A percentile compares a stretch with the other conserved stretches of the same genome.
These are phyloP conservation scores for Pseudogymnoascus sp. DNA, from an alignment of 2,329 filamentous ascomycete genomes.

Conservation along the genomic window DNA sequence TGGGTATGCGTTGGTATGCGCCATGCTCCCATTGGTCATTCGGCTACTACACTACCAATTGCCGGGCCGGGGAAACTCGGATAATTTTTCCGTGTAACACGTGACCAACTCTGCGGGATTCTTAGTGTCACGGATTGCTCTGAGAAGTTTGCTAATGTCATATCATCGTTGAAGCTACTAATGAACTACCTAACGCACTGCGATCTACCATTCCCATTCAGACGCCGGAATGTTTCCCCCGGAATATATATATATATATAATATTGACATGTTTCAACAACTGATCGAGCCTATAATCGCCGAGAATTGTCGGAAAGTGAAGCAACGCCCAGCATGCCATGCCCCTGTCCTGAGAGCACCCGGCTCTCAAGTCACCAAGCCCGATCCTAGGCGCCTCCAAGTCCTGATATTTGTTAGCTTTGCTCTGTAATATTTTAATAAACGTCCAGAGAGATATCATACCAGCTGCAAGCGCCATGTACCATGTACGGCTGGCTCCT, in stretches of 20 bases:
- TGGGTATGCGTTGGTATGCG: neutral
- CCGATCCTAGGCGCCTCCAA: neutral
- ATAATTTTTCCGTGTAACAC: neutral
- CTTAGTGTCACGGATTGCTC: neutral
- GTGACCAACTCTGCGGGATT: neutral
- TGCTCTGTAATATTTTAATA: neutral
- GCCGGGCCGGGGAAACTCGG: constrained; percentile 3
- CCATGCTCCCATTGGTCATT: neutral
- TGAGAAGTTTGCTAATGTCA: neutral
- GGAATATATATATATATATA: neutral
- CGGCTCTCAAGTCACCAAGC: neutral
- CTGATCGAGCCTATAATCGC: neutral
- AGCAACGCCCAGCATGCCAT: neutral
- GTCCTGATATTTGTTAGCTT: neutral
- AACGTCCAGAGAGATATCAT: constrained; percentile 7
- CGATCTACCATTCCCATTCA: neutral
- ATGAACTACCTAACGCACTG: neutral
- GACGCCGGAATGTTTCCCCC: neutral
- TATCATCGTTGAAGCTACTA: neutral
- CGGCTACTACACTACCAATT: neutral
- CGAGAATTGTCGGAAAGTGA: neutral
- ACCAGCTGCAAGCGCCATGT: constrained; percentile 70
- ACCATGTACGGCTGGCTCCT: constrained; percentile 78
- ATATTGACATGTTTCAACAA: neutral
- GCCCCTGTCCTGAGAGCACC: neutral